phyloP scores from a whole-genome alignment of 2,329 filamentous ascomycete genomes.

The Neonectria faginata region DNA sequence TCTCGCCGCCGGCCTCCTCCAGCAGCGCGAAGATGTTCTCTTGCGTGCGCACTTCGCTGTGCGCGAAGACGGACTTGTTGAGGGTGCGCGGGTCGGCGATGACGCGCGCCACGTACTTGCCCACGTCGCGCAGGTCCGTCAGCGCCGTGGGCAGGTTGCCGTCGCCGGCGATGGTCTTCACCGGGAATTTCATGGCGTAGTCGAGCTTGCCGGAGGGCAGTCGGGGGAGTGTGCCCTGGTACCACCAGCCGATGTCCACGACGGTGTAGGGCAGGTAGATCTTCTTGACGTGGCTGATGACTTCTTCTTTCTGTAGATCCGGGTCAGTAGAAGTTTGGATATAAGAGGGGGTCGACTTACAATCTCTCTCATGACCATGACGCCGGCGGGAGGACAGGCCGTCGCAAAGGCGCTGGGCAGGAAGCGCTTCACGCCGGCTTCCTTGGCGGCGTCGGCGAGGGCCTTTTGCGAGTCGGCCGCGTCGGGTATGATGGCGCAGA shows the following conservation, averaged over 20 bases:
- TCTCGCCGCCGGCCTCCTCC: conserved; percentile 62
- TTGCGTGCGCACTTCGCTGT: conserved; percentile 57
- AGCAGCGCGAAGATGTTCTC: conserved; percentile 60
- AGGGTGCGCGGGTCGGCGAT: conserved; percentile 64
- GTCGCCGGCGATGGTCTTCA: conserved; percentile 56
- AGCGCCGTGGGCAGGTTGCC: conserved; percentile 57
- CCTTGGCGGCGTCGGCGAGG: conserved; percentile 19
- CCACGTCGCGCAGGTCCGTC: conserved; percentile 64
- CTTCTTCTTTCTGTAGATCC: conserved; percentile 57
- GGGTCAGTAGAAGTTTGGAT: not conserved
- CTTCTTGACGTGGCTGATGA: conserved; percentile 61
- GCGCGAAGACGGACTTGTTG: conserved; percentile 63
- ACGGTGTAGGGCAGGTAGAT: conserved; percentile 65
- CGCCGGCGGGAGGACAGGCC: not conserved
- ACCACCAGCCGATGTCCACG: conserved; percentile 71
- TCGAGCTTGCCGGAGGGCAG: conserved; percentile 43
- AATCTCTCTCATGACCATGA: conserved; percentile 14
- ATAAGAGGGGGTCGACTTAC: not conserved
- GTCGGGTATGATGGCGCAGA: not conserved
- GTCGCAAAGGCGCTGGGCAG: conserved; percentile 14
- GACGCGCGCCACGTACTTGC: conserved; percentile 62
- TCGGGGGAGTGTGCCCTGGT: conserved; percentile 55
- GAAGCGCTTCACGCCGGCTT: conserved; percentile 21
- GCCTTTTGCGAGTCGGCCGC: not conserved
- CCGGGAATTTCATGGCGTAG: conserved; percentile 45